Percentiles rank a stretch among this genome's conserved stretches.
phyloP scores from a whole-genome alignment of 2,329 filamentous ascomycete genomes.

The Incumbomyces delicatus region DNA sequence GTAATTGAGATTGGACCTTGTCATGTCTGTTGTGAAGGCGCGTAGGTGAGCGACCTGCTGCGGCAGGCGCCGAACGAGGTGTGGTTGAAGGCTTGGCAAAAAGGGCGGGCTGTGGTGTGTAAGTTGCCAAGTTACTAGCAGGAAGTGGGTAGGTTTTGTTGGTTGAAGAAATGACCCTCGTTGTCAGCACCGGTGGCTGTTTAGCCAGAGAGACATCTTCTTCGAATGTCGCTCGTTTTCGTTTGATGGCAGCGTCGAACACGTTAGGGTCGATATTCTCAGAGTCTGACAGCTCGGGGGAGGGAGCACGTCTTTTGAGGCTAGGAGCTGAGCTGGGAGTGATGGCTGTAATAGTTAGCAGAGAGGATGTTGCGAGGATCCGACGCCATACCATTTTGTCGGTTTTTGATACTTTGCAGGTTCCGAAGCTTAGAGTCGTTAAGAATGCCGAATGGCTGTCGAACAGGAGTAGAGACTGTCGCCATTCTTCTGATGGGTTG shows the following conservation, averaged over 20 bases:
- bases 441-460: slow-evolving; percentile 26
- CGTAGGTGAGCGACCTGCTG: slow-evolving; percentile 72
- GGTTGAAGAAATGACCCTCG: slow-evolving; percentile 27
- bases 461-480: slow-evolving; percentile 20
- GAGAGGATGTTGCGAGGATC: neutral
- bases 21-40: slow-evolving; percentile 27
- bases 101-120: slow-evolving; percentile 17
- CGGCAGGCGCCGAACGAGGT: slow-evolving; percentile 52
- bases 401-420: slow-evolving; percentile 26
- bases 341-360: slow-evolving; percentile 13
- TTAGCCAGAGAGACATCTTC: slow-evolving; percentile 30
- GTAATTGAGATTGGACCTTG: slow-evolving; percentile 32
- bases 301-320: slow-evolving; percentile 38
- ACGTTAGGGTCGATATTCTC: slow-evolving; percentile 51
- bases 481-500: slow-evolving; percentile 10
- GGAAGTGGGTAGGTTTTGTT: slow-evolving; percentile 5
- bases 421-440: slow-evolving; percentile 24
- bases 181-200: slow-evolving; percentile 40
- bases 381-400: slow-evolving; percentile 40
- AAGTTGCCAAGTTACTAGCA: neutral
- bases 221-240: slow-evolving; percentile 28
- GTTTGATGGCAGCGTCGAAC: slow-evolving; percentile 40
- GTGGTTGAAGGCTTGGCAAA: slow-evolving; percentile 28
- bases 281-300: slow-evolving; percentile 40
- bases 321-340: slow-evolving; percentile 26